Evolutionary conservation across 345 rosid species (phyloP), one percentile per base, ranked within the genome.

Genomic region (Rhodamnia argentea): DNA sequence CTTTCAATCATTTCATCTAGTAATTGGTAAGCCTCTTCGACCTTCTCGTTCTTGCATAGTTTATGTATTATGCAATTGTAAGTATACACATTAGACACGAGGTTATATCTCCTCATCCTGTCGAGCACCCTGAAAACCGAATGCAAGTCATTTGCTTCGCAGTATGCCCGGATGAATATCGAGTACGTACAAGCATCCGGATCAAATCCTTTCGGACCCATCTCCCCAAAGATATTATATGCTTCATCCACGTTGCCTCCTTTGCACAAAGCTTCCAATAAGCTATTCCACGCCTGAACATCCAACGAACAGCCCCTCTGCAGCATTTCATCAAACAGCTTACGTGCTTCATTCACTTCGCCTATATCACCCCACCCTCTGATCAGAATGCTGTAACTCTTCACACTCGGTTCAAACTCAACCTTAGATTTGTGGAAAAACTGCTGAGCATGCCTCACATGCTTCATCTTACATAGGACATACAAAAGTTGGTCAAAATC

Each of bases 251-350:
- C 93, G 16, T 90, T 89, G 4, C 98, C 98, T 0, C 94, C 94
- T 85, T 91, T 93, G 85, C 99, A 95, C 84, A 94, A 16, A 62
- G 96, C 95, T 76, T 95, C 95, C 55, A 94, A 88, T 83, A 95
- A 87, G 57, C 98, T 93, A 87, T 95, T 93, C 88, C 92, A 92
- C 0, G 96, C 98, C 84, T 87, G 91, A 83, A 93, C 90, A 89
- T 96, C 97, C 51, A 95, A 87, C 37, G 32, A 37, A 86, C 85
- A 89, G 1, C 89, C 87, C 86, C 85, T 86, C 7, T 90, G 87
- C 6, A 87, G 85, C 98, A 94, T 94, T 95, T 95, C 97, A 58
- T 94, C 98, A 15, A 96, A 96, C 96, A 95, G 83, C 83, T 89
- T 91, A 7, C 93, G 95, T 14, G 97, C 99, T 27, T 83, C 86